A percentile compares a stretch with the other conserved stretches of the same genome.
Conservation (phyloP, 2,329 filamentous ascomycete genomes). For the Cryoendolithus antarcticus region DNA sequence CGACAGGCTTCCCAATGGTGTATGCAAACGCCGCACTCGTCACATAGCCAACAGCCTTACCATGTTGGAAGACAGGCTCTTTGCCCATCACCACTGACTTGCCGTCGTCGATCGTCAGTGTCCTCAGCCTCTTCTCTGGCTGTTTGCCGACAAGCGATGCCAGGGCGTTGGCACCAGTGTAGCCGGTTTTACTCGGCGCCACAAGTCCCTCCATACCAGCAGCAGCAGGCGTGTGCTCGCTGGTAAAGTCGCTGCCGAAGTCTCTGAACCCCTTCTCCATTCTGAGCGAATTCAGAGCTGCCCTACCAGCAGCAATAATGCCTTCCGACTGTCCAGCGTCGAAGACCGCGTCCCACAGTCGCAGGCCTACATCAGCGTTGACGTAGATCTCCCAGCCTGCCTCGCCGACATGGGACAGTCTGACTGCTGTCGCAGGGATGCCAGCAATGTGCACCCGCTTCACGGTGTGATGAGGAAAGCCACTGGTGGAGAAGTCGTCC, state of each 20-base stretch:
- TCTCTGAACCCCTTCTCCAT: slow-evolving; percentile 48
- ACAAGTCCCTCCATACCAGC: slow-evolving; percentile 43
- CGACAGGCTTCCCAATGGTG: slow-evolving; percentile 45
- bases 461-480: slow-evolving; percentile 38
- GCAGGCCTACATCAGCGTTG: slow-evolving; percentile 45
- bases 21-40: slow-evolving; percentile 51
- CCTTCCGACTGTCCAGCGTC: slow-evolving; percentile 43
- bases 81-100: slow-evolving; percentile 47
- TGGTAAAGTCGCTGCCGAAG: slow-evolving; percentile 47
- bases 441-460: slow-evolving; percentile 40
- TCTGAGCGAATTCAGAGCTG: slow-evolving; percentile 45
- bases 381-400: slow-evolving; percentile 51
- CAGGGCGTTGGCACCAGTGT: slow-evolving; percentile 41
- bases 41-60: slow-evolving; percentile 42
- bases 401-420: slow-evolving; percentile 50
- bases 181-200: slow-evolving; percentile 35
- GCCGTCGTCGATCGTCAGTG: slow-evolving; percentile 44
- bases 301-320: slow-evolving; percentile 45
- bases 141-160: slow-evolving; percentile 28
- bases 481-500: slow-evolving; percentile 35
- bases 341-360: slow-evolving; percentile 48
- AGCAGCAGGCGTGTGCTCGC: slow-evolving; percentile 49
- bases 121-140: slow-evolving; percentile 29
- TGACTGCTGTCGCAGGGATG: slow-evolving; percentile 44
- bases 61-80: slow-evolving; percentile 45